Evolutionary conservation across 768 basidiomycete genomes (phyloP).

Genomic region (Hebeloma cylindrosporum): DNA sequence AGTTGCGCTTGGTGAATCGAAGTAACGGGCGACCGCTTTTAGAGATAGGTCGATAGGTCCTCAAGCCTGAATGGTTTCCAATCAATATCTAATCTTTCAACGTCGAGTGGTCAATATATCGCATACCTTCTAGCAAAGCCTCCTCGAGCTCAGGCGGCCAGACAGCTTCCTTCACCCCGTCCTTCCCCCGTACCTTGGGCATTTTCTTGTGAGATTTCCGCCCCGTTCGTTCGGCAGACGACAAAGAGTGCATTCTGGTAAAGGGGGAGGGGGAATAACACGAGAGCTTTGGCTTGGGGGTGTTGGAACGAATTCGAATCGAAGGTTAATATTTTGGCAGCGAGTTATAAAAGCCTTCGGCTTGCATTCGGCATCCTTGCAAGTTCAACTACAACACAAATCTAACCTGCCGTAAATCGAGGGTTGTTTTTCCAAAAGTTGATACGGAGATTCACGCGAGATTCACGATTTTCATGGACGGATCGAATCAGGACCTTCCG

Average conservation of each 20-base stretch:
- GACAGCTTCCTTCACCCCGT: slow-evolving; percentile 22
- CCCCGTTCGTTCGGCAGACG: slow-evolving; percentile 24
- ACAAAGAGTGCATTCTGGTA: slow-evolving; percentile 6
- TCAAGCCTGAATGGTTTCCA: slow-evolving; percentile 9
- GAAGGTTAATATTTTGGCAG: no score
- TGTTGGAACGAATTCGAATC: no score
- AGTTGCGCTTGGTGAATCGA: slow-evolving; percentile 72
- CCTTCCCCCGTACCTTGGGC: slow-evolving; percentile 11
- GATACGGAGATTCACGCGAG: no score
- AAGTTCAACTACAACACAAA: no score
- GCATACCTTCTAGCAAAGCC: slow-evolving; percentile 25
- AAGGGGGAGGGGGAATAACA: no score
- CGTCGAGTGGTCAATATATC: neutral
- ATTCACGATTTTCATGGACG: no score
- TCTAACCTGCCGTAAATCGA: no score
- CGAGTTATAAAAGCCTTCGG: no score
- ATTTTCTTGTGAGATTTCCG: slow-evolving; percentile 30
- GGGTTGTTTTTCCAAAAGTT: no score
- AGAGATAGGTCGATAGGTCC: slow-evolving; percentile 20
- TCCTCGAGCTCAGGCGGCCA: slow-evolving; percentile 26
- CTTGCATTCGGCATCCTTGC: no score
- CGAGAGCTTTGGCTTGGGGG: slow-evolving; percentile 4
- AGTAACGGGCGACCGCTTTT: slow-evolving; percentile 28
- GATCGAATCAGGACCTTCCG: no score
- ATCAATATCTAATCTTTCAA: neutral